Evolutionary conservation across 352 stramenopile genomes (phyloP).

Genomic region (Halophytophthora batemanensis): DNA sequence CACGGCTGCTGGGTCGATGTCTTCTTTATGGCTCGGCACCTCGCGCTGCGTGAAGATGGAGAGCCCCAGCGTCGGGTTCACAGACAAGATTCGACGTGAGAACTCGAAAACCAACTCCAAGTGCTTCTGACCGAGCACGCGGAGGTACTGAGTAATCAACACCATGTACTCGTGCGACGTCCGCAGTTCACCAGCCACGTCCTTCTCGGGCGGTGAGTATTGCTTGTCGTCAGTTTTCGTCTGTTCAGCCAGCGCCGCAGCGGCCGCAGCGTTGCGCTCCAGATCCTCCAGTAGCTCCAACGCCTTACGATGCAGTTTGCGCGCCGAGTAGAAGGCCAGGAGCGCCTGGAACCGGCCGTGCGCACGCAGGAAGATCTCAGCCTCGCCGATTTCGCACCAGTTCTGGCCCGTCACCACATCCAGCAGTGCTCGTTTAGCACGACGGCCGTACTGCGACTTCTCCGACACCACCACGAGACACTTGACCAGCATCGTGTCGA

Average conservation of each 20-base stretch:
- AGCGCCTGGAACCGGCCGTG: conserved; percentile 60
- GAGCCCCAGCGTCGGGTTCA: conserved; percentile 51
- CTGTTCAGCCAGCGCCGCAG: conserved; percentile 8
- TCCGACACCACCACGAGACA: conserved; percentile 69
- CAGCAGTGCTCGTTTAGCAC: conserved; percentile 44
- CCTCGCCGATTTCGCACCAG: conserved; percentile 68
- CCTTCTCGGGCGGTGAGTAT: background rate
- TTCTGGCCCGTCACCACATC: conserved; percentile 52
- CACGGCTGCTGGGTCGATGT: conserved; percentile 64
- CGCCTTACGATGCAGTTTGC: conserved; percentile 73
- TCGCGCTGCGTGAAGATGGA: conserved; percentile 78
- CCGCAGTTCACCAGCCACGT: conserved; percentile 17
- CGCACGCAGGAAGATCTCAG: conserved; percentile 73
- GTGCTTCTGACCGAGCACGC: conserved; percentile 56
- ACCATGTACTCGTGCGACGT: conserved; percentile 52
- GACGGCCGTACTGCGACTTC: conserved; percentile 29
- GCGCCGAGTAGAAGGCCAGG: conserved; percentile 64
- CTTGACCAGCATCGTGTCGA: conserved; percentile 83
- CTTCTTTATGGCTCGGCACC: conserved; percentile 37
- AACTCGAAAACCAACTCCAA: conserved; percentile 80
- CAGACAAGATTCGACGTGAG: conserved; percentile 60
- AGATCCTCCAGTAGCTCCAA: conserved; percentile 81
- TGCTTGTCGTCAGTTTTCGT: background rate
- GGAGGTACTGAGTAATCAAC: conserved; percentile 65
- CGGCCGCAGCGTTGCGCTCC: conserved; percentile 47